phyloP scores from a whole-genome alignment of 129 eudicot species.

The Kitagawia praeruptora region DNA sequence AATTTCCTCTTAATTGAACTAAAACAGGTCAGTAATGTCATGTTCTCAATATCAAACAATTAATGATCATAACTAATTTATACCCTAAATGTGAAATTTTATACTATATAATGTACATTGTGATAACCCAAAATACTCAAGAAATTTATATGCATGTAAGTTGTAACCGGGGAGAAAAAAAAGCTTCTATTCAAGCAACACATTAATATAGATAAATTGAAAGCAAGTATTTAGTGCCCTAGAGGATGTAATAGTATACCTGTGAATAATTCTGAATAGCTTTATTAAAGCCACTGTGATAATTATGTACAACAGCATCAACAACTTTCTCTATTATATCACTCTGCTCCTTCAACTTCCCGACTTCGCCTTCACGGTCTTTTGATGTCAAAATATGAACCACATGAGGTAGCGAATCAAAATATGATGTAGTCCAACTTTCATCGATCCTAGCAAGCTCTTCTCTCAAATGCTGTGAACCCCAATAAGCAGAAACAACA shows the following conservation, averaged over 20 bases:
- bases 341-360: constrained; percentile 78
- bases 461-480: constrained; percentile 66
- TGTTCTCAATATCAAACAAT: neutral
- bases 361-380: constrained; percentile 88
- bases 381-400: constrained; percentile 88
- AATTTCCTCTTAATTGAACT: neutral
- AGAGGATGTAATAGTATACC: constrained; percentile 18
- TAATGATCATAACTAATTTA: neutral
- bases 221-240: neutral
- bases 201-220: neutral
- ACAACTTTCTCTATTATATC: constrained; percentile 93
- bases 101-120: neutral
- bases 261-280: constrained; percentile 97
- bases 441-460: constrained; percentile 76
- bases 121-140: neutral
- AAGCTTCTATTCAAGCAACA: neutral
- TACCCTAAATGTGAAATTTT: neutral
- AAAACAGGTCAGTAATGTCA: neutral
- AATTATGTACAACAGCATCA: constrained; percentile 97
- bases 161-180: neutral
- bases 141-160: neutral
- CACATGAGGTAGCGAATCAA: constrained; percentile 95
- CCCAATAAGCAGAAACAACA: neutral
- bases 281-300: constrained; percentile 94
- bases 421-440: constrained; percentile 88